A percentile compares a stretch with the other conserved stretches of the same genome.
Conservation (phyloP, 2,329 filamentous ascomycete species). For the Penicillium sp. region DNA sequence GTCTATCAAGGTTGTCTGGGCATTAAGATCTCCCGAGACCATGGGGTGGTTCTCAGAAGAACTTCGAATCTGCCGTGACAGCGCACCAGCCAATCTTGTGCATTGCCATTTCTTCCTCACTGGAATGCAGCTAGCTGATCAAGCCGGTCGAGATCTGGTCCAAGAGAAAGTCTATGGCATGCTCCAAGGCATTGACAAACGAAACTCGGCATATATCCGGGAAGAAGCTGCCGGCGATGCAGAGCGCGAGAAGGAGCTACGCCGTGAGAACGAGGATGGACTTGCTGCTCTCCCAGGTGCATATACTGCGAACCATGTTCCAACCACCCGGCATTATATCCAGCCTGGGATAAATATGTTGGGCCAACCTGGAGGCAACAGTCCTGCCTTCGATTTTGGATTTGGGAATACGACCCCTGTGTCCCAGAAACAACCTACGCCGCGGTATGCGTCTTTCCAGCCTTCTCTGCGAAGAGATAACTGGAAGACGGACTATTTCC, state of each 20-base stretch:
- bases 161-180: constrained; percentile 87
- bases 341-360: constrained; percentile 4
- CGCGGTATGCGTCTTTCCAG: constrained; percentile 80
- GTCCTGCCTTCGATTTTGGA: constrained; percentile 65
- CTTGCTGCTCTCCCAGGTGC: constrained; percentile 74
- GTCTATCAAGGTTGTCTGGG: constrained; percentile 90
- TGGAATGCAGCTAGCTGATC: constrained; percentile 61
- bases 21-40: constrained; percentile 82
- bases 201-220: constrained; percentile 78
- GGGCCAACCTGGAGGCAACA: constrained; percentile 1
- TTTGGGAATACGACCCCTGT: constrained; percentile 82
- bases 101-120: constrained; percentile 96
- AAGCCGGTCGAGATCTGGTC: constrained; percentile 70
- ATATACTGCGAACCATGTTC: constrained; percentile 26
- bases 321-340: constrained; percentile 20
- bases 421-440: constrained; percentile 76
- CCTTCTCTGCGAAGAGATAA: constrained; percentile 60
- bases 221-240: constrained; percentile 77
- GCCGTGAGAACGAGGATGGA: constrained; percentile 78
- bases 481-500: constrained; percentile 89
- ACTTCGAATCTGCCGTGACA: constrained; percentile 84
- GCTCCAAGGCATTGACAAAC: constrained; percentile 82
- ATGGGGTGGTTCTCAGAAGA: constrained; percentile 99
- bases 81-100: constrained; percentile 81
- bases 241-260: constrained; percentile 75